Evolutionary conservation across 345 rosid species (phyloP).

Genomic region (Populus davidiana): DNA sequence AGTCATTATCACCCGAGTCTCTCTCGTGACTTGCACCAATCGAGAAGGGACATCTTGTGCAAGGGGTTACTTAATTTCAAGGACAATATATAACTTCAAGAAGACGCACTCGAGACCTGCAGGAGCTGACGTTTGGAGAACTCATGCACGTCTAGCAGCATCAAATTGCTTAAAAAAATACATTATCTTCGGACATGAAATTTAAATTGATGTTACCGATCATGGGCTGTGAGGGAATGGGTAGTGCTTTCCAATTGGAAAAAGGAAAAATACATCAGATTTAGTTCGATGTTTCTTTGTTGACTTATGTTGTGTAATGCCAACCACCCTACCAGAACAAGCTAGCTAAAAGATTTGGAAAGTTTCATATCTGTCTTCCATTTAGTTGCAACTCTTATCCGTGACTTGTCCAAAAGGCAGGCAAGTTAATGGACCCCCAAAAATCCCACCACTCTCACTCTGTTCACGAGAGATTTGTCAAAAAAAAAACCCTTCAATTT

Average conservation of each 20-base stretch:
- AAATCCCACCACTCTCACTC: background rate
- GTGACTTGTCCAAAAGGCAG: background rate
- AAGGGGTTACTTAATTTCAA: background rate
- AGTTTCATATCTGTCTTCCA: background rate
- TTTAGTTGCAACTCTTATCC: background rate
- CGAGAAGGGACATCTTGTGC: background rate
- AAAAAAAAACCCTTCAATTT: background rate
- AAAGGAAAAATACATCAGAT: background rate
- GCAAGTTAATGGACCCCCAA: background rate
- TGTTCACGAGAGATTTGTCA: too few relatives aligned
- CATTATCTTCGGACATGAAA: background rate
- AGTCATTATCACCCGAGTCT: background rate
- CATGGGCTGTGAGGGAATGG: background rate
- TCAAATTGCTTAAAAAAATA: background rate
- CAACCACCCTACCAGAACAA: background rate
- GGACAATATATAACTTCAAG: background rate
- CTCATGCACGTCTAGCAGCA: background rate
- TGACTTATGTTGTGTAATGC: background rate
- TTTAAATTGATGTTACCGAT: background rate
- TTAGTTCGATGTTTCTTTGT: background rate
- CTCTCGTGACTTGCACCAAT: background rate
- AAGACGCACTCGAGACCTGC: background rate
- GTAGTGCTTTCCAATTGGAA: background rate
- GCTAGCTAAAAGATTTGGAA: background rate
- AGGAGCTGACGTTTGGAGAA: too few relatives aligned